Conservation (phyloP, 306 rosid genomes). For the Pyrus pyrifolia region DNA sequence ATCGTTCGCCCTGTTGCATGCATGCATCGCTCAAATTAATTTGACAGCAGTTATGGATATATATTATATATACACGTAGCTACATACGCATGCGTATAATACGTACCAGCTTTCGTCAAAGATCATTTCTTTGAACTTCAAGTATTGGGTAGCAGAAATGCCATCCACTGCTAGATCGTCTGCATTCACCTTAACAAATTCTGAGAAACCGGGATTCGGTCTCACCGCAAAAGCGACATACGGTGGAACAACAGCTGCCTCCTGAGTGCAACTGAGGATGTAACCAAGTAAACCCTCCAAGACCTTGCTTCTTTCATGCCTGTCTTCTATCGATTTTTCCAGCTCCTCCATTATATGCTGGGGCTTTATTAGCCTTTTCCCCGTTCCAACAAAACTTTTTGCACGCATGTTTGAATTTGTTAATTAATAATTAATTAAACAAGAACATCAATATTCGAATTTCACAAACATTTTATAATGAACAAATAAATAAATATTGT, state of each 20-base stretch:
- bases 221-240: slow-evolving; percentile 34
- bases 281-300: slow-evolving; percentile 42
- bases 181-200: slow-evolving; percentile 32
- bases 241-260: slow-evolving; percentile 48
- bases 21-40: not conserved
- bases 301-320: slow-evolving; percentile 29
- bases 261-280: slow-evolving; percentile 38
- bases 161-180: slow-evolving; percentile 28
- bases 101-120: slow-evolving; percentile 36
- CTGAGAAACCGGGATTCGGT: slow-evolving; percentile 43
- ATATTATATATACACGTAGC: not conserved
- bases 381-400: slow-evolving; percentile 33
- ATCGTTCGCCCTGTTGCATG: slow-evolving; percentile 37
- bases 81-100: not conserved
- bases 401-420: not conserved
- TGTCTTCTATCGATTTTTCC: slow-evolving; percentile 31
- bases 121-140: slow-evolving; percentile 36
- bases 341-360: slow-evolving; percentile 28
- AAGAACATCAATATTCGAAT: not conserved
- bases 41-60: not conserved
- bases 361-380: slow-evolving; percentile 36
- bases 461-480: not conserved
- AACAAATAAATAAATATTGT: not conserved
- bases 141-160: slow-evolving; percentile 25
- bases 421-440: not conserved